phyloP scores from a whole-genome alignment of 176 grass and related monocot species.

The Hyparrhenia diplandra region DNA sequence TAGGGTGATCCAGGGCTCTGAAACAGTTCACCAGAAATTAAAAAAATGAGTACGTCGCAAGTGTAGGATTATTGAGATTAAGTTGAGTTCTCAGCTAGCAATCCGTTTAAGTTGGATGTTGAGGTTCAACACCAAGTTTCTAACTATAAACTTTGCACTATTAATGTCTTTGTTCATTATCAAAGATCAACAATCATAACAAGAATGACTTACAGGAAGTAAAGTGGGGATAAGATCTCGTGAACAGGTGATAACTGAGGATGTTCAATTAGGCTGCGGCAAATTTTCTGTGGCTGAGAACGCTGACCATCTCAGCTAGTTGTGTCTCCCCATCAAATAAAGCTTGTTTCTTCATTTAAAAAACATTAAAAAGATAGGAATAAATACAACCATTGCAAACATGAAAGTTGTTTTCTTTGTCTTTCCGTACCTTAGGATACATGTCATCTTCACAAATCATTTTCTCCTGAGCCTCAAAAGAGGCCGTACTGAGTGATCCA shows the following conservation, averaged over 20 bases:
- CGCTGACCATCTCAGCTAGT: constrained; percentile 23
- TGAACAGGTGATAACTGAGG: constrained; percentile 62
- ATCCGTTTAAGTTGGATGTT: neutral
- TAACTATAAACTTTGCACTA: neutral
- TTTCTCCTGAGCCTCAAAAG: constrained; percentile 61
- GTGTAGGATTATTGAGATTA: neutral
- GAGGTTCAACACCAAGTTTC: neutral
- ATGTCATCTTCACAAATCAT: constrained; percentile 72
- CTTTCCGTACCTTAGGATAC: constrained; percentile 44
- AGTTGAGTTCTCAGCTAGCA: neutral
- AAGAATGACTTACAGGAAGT: constrained; percentile 45
- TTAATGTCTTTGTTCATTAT: neutral
- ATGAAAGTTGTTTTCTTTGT: neutral
- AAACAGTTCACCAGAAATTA: neutral
- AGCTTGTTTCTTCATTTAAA: constrained; percentile 63
- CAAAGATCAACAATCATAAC: neutral
- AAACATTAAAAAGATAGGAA: constrained; percentile 4
- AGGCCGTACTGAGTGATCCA: constrained; percentile 35
- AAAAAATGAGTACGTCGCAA: neutral
- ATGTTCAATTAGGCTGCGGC: constrained; percentile 58
- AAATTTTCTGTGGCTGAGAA: constrained; percentile 35
- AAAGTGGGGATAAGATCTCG: constrained; percentile 28
- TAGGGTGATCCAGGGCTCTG: constrained; percentile 40
- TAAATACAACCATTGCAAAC: neutral
- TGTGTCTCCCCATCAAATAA: constrained; percentile 31